Evolutionary conservation across 495 filamentous ascomycete genomes (phyloP), one percentile per base, ranked within the genome.

Genomic region (Glonium stellatum): DNA sequence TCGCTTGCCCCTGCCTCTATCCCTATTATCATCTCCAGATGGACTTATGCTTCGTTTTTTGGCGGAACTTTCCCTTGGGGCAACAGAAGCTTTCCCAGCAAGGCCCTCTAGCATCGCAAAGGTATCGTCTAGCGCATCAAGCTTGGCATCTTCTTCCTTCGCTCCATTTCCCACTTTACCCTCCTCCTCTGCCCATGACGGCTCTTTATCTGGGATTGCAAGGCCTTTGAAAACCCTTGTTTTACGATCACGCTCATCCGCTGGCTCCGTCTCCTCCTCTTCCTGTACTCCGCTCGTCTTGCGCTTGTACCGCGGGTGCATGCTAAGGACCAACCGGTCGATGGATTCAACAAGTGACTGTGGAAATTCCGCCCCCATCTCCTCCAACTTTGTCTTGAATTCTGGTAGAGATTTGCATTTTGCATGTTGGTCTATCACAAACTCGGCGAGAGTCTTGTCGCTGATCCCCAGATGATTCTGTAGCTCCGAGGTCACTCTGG

Each of bases 371-470:
- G 86, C 90, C 11, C 86, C 89, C 75, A 92, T 84, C 22, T 80
- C 80, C 57, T 83, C 82, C 57, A 92, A 81, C 62, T 82, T 77
- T 65, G 80, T 78, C 74, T 84, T 82, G 75, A 96, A 96, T 5
- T 87, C 83, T 15, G 77, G 69, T 49, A 88, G 76, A 1, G 78
- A 80, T 18, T 73, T 75, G 76, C 84, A 89, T 84, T 91, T 83
- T 67, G 87, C 69, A 66, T 95, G 89, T 65, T 95, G 88, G 61
- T 85, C 88, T 65, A 98, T 96, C 57, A 97, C 81, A 71, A 95
- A 98, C 72, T 97, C 93, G 53, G 93, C 91, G 18, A 97, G 78
- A 0, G 90, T 96, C 76, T 95, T 96, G 70, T 98, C 92, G 72
- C 78, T 87, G 68, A 97, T 85, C 35, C 92, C 90, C 55, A 98